Evolutionary conservation across 176 grass and related monocot genomes (phyloP).

Genomic region (Phragmites australis): DNA sequence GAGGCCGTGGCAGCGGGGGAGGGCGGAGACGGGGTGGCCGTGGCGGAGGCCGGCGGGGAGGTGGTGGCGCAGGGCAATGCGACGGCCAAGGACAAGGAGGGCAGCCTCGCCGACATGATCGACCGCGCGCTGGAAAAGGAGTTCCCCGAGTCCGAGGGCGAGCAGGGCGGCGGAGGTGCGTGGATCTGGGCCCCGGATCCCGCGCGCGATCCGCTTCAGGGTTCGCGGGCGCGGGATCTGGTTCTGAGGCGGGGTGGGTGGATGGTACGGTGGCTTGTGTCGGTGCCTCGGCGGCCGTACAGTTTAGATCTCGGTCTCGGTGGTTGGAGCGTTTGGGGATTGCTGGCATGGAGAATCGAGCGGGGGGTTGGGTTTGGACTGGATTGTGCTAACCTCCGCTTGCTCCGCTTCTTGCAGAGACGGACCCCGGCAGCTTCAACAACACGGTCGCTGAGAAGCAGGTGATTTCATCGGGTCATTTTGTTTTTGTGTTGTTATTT

Average conservation of each 20-base stretch:
- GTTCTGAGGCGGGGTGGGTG: neutral
- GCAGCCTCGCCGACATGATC: conserved; percentile 92
- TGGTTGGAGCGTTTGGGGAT: conserved; percentile 16
- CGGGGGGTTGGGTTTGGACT: neutral
- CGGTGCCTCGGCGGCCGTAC: conserved; percentile 22
- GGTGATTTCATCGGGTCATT: conserved; percentile 45
- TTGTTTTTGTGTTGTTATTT: neutral
- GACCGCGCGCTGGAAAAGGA: conserved; percentile 98
- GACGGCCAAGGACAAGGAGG: conserved; percentile 69
- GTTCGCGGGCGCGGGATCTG: no score
- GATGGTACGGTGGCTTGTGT: neutral
- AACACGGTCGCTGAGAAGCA: conserved; percentile 90
- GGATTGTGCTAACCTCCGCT: conserved; percentile 34
- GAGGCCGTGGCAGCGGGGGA: conserved; percentile 21
- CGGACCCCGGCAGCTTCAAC: conserved; percentile 87
- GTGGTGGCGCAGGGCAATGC: conserved; percentile 46
- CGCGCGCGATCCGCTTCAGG: no score
- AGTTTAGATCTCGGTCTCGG: conserved; percentile 41
- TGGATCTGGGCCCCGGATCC: conserved; percentile 45
- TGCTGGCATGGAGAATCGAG: neutral
- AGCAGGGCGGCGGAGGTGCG: conserved; percentile 91
- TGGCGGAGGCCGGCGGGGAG: conserved; percentile 42
- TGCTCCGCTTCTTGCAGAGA: conserved; percentile 65
- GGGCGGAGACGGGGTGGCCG: conserved; percentile 15
- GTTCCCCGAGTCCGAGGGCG: conserved; percentile 88